Conservation (phyloP, 306 rosid species). For the Lathyrus oleraceus region DNA sequence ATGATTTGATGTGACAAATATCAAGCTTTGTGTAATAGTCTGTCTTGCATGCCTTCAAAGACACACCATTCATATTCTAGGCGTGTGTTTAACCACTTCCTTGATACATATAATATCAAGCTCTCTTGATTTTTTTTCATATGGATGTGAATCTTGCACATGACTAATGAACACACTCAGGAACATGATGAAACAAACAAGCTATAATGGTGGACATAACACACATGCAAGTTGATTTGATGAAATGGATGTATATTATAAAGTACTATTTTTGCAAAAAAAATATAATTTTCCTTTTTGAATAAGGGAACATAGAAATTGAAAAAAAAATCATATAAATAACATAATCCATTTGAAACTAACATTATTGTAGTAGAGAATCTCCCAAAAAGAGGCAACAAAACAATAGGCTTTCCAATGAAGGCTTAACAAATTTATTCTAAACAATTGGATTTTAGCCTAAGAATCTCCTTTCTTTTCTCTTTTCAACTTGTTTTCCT, state of each 20-base stretch:
- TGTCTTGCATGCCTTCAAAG: no score
- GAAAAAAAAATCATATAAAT: background rate
- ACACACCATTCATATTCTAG: no score
- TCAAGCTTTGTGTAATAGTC: rapidly evolving
- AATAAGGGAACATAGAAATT: conserved; percentile 12
- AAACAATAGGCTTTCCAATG: conserved; percentile 31
- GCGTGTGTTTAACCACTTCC: background rate
- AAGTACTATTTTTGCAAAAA: conserved; percentile 15
- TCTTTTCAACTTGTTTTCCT: conserved; percentile 39
- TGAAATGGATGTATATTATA: background rate
- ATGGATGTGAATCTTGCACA: background rate
- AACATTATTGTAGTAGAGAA: conserved; percentile 36
- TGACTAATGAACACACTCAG: background rate
- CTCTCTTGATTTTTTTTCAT: background rate
- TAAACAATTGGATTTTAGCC: conserved; percentile 41
- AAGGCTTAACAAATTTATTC: conserved; percentile 36
- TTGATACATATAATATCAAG: background rate
- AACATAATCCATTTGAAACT: conserved; percentile 18
- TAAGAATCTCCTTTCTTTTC: conserved; percentile 44
- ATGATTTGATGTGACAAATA: no score
- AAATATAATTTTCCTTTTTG: background rate
- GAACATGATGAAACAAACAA: background rate
- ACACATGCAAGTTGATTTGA: conserved; percentile 1
- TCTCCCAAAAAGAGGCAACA: conserved; percentile 35
- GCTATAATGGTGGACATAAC: background rate